Conservation (phyloP, 2,329 filamentous ascomycete species). For the Zopfia rhizophila region DNA sequence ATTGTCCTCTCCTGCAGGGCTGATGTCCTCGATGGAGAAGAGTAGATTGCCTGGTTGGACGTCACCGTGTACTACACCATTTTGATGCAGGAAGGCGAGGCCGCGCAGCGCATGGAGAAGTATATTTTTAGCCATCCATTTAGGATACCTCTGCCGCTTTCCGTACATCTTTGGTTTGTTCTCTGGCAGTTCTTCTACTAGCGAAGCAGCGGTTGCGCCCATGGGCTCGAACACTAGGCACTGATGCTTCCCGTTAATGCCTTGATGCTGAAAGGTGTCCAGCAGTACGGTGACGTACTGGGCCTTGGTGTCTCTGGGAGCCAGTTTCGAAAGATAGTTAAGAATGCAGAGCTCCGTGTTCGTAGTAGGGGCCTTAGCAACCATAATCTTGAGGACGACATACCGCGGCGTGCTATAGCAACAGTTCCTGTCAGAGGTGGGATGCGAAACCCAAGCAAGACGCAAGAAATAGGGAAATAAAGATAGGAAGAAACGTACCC, state of each 20-base stretch:
- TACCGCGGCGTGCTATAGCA: constrained; percentile 16
- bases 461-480: neutral
- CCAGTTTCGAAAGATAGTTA: constrained; percentile 9
- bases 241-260: constrained; percentile 18
- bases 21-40: constrained; percentile 44
- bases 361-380: constrained; percentile 13
- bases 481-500: no score
- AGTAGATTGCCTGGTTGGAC: constrained; percentile 54
- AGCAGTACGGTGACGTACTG: constrained; percentile 10
- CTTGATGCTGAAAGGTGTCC: constrained; percentile 17
- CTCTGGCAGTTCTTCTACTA: constrained; percentile 24
- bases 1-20: constrained; percentile 25
- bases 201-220: constrained; percentile 17
- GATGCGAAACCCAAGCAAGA: neutral
- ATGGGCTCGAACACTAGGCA: constrained; percentile 21
- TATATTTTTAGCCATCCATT: constrained; percentile 37
- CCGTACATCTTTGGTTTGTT: constrained; percentile 23
- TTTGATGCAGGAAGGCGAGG: constrained; percentile 52
- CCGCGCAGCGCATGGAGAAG: constrained; percentile 53
- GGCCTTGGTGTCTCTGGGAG: constrained; percentile 7
- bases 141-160: constrained; percentile 21
- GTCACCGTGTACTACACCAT: constrained; percentile 55
- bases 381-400: constrained; percentile 24
- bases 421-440: neutral
- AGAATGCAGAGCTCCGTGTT: constrained; percentile 17